A percentile compares a stretch with the other conserved stretches of the same genome.
Evolutionary conservation across 805 yeast genomes (phyloP).

Genomic region (Starmera quercuum): DNA sequence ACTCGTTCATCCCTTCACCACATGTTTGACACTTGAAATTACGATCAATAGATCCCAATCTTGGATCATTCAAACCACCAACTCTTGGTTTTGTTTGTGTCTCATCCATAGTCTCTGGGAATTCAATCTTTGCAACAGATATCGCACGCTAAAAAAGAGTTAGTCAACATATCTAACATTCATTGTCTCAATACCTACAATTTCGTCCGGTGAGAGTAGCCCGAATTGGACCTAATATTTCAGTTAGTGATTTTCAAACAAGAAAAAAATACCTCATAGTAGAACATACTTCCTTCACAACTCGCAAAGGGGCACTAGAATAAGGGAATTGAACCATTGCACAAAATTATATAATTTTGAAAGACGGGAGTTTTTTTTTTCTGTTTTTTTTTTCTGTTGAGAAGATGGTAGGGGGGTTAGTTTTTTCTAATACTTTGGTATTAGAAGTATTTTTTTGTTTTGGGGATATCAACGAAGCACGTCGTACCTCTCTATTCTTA

Average conservation of each 20-base stretch:
- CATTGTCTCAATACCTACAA: constrained; percentile 30
- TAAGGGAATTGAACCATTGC: constrained; percentile 62
- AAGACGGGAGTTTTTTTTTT: constrained; percentile 1
- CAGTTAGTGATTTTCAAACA: neutral
- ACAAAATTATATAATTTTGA: constrained; percentile 1
- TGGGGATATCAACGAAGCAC: no score
- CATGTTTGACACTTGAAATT: constrained; percentile 98
- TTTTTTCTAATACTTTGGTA: no score
- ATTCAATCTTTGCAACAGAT: constrained; percentile 95
- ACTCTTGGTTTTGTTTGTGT: constrained; percentile 90
- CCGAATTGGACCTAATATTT: constrained; percentile 79
- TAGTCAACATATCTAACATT: constrained; percentile 5
- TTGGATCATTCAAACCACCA: constrained; percentile 95
- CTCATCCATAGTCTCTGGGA: constrained; percentile 99
- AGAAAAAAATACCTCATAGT: neutral
- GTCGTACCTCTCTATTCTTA: no score
- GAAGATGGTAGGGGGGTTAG: no score
- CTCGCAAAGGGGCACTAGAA: constrained; percentile 97
- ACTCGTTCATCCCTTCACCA: constrained; percentile 98
- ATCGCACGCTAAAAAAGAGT: constrained; percentile 61
- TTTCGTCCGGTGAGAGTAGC: constrained; percentile 93
- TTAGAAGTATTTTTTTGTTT: no score
- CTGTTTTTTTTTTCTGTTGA: constrained; percentile 3
- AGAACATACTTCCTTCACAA: constrained; percentile 81
- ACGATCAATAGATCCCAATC: constrained; percentile 95